A percentile compares a stretch with the other conserved stretches of the same genome.
Evolutionary conservation across 495 filamentous ascomycete genomes (phyloP).

Genomic region (Hypoxylon lenormandii): DNA sequence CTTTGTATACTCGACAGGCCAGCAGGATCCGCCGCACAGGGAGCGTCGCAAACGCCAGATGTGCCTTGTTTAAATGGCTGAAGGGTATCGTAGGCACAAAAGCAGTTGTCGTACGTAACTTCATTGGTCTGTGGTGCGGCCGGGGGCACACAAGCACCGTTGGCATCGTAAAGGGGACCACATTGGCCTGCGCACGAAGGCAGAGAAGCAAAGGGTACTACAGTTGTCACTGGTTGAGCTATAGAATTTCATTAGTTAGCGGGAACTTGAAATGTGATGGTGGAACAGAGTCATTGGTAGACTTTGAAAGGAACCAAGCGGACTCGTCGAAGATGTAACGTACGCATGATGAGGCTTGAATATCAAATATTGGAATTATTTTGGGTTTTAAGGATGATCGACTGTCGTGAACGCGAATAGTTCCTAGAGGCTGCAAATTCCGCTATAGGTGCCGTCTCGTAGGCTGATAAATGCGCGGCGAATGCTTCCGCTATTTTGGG

Average conservation of each 20-base stretch:
- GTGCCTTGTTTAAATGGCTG: slow-evolving; percentile 57
- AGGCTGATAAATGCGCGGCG: slow-evolving; percentile 9
- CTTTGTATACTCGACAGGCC: slow-evolving; percentile 58
- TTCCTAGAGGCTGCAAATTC: not conserved
- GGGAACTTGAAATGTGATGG: not conserved
- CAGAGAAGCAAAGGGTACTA: slow-evolving; percentile 60
- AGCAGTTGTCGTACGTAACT: slow-evolving; percentile 57
- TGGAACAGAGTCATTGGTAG: not conserved
- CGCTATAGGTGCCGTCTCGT: slow-evolving; percentile 15
- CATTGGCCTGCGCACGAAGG: slow-evolving; percentile 62
- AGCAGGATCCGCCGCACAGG: slow-evolving; percentile 49
- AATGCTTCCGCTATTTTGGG: slow-evolving; percentile 15
- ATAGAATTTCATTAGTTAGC: slow-evolving; percentile 11
- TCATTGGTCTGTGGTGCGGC: slow-evolving; percentile 45
- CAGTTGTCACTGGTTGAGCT: slow-evolving; percentile 54
- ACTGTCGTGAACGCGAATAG: slow-evolving; percentile 4
- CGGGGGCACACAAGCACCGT: slow-evolving; percentile 66
- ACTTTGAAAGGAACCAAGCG: not conserved
- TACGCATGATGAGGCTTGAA: slow-evolving; percentile 29
- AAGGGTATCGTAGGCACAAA: slow-evolving; percentile 60
- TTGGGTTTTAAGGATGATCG: slow-evolving; percentile 4
- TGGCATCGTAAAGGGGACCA: slow-evolving; percentile 65
- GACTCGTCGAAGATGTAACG: slow-evolving; percentile 8
- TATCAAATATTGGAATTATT: slow-evolving; percentile 2
- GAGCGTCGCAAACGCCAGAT: slow-evolving; percentile 56